Evolutionary conservation across 345 rosid species (phyloP).

Genomic region (Gossypioides kirkii): DNA sequence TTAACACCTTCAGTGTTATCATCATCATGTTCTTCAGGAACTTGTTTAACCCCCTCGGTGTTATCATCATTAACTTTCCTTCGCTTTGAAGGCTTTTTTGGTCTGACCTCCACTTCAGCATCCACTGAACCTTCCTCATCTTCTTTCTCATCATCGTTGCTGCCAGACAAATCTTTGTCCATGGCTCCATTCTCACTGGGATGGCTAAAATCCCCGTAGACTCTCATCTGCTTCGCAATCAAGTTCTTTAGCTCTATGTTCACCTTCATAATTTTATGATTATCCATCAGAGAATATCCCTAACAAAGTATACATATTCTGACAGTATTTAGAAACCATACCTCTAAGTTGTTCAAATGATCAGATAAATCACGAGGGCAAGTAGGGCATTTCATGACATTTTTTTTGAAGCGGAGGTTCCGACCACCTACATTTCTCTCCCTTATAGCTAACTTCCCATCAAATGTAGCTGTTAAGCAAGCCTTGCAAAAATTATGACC

Average conservation of each 20-base stretch:
- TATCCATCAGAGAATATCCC: neutral
- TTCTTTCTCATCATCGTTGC: neutral
- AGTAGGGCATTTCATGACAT: conserved; percentile 45
- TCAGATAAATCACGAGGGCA: conserved; percentile 50
- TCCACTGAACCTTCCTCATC: neutral
- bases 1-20: no score
- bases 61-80: neutral
- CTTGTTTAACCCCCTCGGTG: neutral
- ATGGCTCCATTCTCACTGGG: neutral
- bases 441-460: conserved; percentile 32
- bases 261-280: neutral
- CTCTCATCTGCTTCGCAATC: neutral
- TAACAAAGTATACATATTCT: neutral
- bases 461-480: conserved; percentile 43
- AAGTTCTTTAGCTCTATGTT: conserved; percentile 10
- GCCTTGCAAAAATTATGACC: conserved; percentile 58
- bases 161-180: neutral
- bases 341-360: conserved; percentile 53
- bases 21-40: neutral
- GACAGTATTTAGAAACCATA: neutral
- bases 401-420: conserved; percentile 40
- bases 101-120: neutral
- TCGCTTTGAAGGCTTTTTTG: neutral
- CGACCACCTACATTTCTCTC: conserved; percentile 52
- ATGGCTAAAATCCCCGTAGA: neutral